These are phyloP conservation scores for Metarhizium brunneum DNA, from an alignment of 2,329 filamentous ascomycete species.

Conservation along the genomic window DNA sequence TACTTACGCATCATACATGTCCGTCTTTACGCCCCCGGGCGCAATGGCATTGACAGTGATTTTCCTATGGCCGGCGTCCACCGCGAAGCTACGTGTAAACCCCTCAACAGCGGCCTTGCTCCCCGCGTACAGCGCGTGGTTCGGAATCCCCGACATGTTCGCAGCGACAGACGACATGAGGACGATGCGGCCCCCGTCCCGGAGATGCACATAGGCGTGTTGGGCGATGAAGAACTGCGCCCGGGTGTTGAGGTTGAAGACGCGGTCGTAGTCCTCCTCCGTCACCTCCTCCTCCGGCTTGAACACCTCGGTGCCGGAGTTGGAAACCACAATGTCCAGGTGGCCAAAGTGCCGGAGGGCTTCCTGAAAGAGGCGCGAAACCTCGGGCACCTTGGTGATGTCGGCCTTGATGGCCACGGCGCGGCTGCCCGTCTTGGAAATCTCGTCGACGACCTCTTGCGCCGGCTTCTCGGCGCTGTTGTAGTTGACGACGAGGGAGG, in stretches of 20 bases:
- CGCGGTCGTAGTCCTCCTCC: conserved; percentile 62
- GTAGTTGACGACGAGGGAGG: conserved; percentile 50
- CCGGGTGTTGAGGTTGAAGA: conserved; percentile 59
- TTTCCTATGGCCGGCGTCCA: conserved; percentile 57
- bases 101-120: conserved; percentile 70
- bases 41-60: conserved; percentile 61
- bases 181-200: conserved; percentile 60
- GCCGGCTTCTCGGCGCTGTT: conserved; percentile 47
- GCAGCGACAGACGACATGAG: conserved; percentile 65
- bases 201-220: conserved; percentile 60
- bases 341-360: conserved; percentile 55
- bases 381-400: conserved; percentile 55
- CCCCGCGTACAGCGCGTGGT: conserved; percentile 65
- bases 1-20: conserved; percentile 38
- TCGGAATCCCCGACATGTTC: conserved; percentile 57
- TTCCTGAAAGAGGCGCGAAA: conserved; percentile 52
- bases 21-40: conserved; percentile 58
- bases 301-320: conserved; percentile 60
- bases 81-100: conserved; percentile 66
- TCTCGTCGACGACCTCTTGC: conserved; percentile 43
- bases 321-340: conserved; percentile 62
- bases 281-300: conserved; percentile 59
- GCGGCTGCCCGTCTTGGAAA: conserved; percentile 48
- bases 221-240: conserved; percentile 67
- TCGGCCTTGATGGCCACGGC: conserved; percentile 60